A percentile compares a stretch with the other conserved stretches of the same genome.
Conservation (phyloP, 1,139 yeast genomes). For the Taphrina pruni region DNA sequence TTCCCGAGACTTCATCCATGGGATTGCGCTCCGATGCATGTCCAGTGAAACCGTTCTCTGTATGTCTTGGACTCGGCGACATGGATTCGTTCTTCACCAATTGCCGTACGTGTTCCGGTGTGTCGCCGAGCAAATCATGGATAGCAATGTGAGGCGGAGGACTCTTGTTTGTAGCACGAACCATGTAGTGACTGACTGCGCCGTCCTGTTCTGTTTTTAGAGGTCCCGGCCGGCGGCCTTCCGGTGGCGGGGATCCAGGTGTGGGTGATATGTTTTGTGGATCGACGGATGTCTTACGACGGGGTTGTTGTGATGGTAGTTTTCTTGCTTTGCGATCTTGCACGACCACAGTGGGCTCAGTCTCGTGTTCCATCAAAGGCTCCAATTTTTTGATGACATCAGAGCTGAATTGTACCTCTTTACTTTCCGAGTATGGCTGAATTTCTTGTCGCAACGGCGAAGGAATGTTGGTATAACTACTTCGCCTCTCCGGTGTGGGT, state of each 20-base stretch:
- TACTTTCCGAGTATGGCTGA: conserved; percentile 9
- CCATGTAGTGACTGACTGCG: conserved; percentile 38
- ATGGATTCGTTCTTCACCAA: conserved; percentile 22
- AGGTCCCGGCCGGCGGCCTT: conserved; percentile 32
- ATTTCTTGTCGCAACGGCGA: conserved; percentile 35
- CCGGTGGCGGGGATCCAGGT: conserved; percentile 37
- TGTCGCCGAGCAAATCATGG: conserved; percentile 35
- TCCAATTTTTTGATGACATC: conserved; percentile 23
- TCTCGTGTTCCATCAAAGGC: conserved; percentile 31
- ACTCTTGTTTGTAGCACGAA: conserved; percentile 34
- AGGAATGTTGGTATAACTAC: conserved; percentile 30
- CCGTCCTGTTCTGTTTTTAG: conserved; percentile 32
- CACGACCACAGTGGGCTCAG: conserved; percentile 23
- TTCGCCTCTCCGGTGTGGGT: conserved; percentile 35
- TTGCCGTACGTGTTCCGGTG: conserved; percentile 13
- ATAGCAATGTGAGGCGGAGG: conserved; percentile 40
- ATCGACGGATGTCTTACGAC: conserved; percentile 30
- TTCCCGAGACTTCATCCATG: neutral
- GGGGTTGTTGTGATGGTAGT: conserved; percentile 28
- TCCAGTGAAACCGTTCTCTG: neutral
- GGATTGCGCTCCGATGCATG: conserved; percentile 7
- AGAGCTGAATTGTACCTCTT: conserved; percentile 29
- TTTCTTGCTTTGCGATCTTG: conserved; percentile 14
- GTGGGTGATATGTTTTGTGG: conserved; percentile 33
- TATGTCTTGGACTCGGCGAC: conserved; percentile 13